Base-by-base conservation (phyloP, 2,329 filamentous ascomycete species). In the Pseudogymnoascus sp. region DNA sequence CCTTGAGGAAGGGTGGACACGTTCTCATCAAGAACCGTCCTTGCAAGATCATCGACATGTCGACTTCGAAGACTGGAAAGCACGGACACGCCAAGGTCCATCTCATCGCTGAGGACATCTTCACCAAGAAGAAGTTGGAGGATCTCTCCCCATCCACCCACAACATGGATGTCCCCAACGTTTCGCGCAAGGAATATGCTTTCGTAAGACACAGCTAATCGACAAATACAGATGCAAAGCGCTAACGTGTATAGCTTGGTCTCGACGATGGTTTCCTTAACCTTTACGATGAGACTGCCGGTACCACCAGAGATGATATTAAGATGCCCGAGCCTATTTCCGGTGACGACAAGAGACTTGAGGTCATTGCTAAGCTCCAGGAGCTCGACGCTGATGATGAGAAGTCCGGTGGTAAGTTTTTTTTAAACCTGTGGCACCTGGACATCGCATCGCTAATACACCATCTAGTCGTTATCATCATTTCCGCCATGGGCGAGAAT, bases 1-100 rank as follows among this genome's bases (percentile, higher is more conserved):
- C 95, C 74, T 86, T 99, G 85, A 89, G 94, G 78, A 97, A 99
- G 92, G 96, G 95, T 88, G 93, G 94, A 70, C 88, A 89, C 85
- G 94, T 99, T 79, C 88, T 93, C 78, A 97, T 99, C 83, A 99
- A 99, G 88, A 82, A 84, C 81, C 94, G 94, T 73, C 95, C 94
- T 73, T 99, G 94, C 92, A 99, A 97, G 90, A 99, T 99, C 74
- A 90, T 97, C 79, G 94, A 99, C 76, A 99, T 99, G 95, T 96
- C 92, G 71, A 99, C 94, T 83, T 99, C 94, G 79, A 99, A 99
- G 92, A 99, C 94, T 71, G 94, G 94, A 82, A 99, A 99, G 91
- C 94, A 99, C 89, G 94, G 94, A 79, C 95, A 99, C 90, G 94
- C 94, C 82, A 99, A 99, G 88, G 94, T 99, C 78, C 93, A 99